These are phyloP conservation scores for Exophiala sp. DNA, from an alignment of 2,329 filamentous ascomycete species.

Conservation along the genomic window DNA sequence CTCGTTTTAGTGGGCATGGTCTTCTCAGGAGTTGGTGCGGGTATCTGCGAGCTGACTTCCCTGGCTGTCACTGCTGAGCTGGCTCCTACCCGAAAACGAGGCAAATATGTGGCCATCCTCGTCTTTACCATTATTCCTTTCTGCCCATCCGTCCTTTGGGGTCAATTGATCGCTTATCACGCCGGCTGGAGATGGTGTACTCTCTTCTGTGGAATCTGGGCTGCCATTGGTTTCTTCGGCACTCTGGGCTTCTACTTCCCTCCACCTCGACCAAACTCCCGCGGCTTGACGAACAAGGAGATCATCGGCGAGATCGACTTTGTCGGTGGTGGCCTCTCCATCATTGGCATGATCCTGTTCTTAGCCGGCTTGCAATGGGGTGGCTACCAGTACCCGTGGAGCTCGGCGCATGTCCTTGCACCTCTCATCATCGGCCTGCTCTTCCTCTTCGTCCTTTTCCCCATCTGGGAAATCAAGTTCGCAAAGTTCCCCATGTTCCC, in stretches of 20 bases:
- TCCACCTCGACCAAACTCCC: slow-evolving; percentile 40
- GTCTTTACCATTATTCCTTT: slow-evolving; percentile 63
- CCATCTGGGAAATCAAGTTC: slow-evolving; percentile 46
- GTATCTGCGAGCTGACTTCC: slow-evolving; percentile 66
- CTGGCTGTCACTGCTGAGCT: slow-evolving; percentile 66
- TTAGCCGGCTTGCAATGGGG: slow-evolving; percentile 52
- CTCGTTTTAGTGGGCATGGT: slow-evolving; percentile 48
- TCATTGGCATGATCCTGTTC: slow-evolving; percentile 47
- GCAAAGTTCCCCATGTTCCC: slow-evolving; percentile 48
- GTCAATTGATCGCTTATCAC: slow-evolving; percentile 53
- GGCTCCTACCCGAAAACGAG: slow-evolving; percentile 62
- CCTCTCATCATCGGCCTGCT: slow-evolving; percentile 45
- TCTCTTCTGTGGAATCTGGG: slow-evolving; percentile 43
- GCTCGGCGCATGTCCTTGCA: slow-evolving; percentile 43
- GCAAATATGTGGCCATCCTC: slow-evolving; percentile 59
- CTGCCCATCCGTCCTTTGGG: slow-evolving; percentile 60
- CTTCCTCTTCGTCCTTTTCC: slow-evolving; percentile 41
- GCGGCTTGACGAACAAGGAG: slow-evolving; percentile 31
- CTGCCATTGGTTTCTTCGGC: slow-evolving; percentile 40
- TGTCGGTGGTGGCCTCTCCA: slow-evolving; percentile 48
- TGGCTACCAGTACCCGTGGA: slow-evolving; percentile 43
- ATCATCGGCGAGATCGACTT: slow-evolving; percentile 49
- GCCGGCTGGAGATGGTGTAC: slow-evolving; percentile 45
- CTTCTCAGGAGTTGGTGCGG: slow-evolving; percentile 62
- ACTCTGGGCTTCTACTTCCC: slow-evolving; percentile 46